Conservation (phyloP, 306 rosid species). For the Canavalia ensiformis region DNA sequence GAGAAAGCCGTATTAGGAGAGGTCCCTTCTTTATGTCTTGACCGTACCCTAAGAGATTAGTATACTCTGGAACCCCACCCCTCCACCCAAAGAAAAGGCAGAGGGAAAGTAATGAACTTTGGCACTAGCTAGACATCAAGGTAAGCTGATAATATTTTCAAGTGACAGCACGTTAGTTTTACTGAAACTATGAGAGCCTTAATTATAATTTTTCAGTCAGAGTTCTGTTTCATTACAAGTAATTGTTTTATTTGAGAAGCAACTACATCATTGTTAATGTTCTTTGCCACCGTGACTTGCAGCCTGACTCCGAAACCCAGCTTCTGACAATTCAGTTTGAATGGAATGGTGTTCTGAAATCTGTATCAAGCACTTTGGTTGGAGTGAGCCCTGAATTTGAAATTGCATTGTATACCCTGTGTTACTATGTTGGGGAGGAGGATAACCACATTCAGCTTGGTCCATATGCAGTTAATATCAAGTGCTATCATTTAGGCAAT, state of each 20-base stretch:
- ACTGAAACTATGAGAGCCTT: background rate
- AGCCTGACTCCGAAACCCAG: constrained; percentile 97
- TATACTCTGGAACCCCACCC: too few species aligned
- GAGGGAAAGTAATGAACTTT: background rate
- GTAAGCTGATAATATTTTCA: constrained; percentile 4
- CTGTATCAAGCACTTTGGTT: constrained; percentile 90
- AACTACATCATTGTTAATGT: constrained; percentile 37
- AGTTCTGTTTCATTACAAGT: constrained; percentile 34
- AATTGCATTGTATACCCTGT: constrained; percentile 84
- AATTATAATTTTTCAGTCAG: background rate
- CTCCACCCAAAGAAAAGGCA: too few species aligned
- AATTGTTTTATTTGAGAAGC: constrained; percentile 34
- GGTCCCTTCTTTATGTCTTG: too few species aligned
- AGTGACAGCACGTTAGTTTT: constrained; percentile 5
- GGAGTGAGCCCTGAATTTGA: constrained; percentile 99
- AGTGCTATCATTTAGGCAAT: constrained; percentile 77
- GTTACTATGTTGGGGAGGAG: constrained; percentile 81
- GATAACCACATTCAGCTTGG: constrained; percentile 86
- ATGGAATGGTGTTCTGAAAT: constrained; percentile 93
- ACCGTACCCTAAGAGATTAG: too few species aligned
- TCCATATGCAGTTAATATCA: constrained; percentile 85
- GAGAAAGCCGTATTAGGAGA: too few species aligned
- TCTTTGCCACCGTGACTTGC: constrained; percentile 52
- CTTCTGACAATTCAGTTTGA: constrained; percentile 89
- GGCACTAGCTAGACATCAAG: constrained; percentile 25